Evolutionary conservation across 176 grass and related monocot species (phyloP).

Genomic region (Eremochloa ophiuroides): DNA sequence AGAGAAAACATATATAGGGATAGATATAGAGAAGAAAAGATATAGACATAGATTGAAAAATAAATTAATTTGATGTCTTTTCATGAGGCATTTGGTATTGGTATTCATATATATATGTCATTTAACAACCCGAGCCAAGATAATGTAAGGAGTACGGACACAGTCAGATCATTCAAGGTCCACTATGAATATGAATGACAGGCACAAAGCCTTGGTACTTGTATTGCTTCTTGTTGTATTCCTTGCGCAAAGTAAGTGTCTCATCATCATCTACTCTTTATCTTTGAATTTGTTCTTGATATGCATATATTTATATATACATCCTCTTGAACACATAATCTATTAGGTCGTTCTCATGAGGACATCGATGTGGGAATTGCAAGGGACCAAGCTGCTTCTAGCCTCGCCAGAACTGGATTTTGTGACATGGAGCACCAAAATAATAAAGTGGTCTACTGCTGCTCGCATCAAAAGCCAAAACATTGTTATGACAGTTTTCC

Average conservation of each 20-base stretch:
- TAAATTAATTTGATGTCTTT: too few species aligned
- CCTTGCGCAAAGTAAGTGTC: background rate
- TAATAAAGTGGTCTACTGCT: background rate
- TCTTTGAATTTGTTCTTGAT: too few species aligned
- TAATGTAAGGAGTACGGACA: too few species aligned
- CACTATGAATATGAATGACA: background rate
- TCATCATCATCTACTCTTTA: background rate
- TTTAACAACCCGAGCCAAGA: too few species aligned
- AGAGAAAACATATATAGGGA: too few species aligned
- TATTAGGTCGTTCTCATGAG: background rate
- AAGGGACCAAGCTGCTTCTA: background rate
- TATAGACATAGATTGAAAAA: too few species aligned
- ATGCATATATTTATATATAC: background rate
- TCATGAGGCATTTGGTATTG: too few species aligned
- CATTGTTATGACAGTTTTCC: background rate
- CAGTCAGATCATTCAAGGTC: background rate
- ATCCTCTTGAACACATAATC: too few species aligned
- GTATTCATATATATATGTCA: too few species aligned
- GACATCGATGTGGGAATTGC: background rate
- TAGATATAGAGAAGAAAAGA: too few species aligned
- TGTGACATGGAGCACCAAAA: too few species aligned
- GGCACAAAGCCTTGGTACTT: background rate
- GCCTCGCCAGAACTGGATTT: background rate
- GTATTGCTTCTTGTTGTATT: background rate
- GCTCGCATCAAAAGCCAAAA: background rate